Percentiles rank a stretch among this genome's conserved stretches.
phyloP scores from a whole-genome alignment of 208 protist genomes.

The Trypanosoma rangeli region DNA sequence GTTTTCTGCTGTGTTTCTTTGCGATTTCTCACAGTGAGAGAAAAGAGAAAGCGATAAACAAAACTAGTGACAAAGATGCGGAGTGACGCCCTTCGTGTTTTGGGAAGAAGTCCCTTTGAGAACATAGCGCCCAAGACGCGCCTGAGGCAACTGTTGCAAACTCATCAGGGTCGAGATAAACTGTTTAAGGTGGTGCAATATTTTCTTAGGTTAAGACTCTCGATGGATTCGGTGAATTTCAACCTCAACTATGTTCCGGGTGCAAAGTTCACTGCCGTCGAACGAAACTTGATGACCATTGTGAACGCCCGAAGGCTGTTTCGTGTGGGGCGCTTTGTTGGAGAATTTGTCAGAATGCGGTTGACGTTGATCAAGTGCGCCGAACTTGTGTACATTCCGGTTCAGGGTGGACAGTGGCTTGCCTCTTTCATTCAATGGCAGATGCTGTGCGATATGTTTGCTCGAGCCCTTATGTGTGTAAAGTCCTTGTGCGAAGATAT shows the following conservation, averaged over 20 bases:
- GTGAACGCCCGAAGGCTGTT: constrained; percentile 88
- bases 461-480: constrained; percentile 70
- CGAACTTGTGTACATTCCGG: constrained; percentile 85
- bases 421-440: constrained; percentile 90
- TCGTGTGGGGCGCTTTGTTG: constrained; percentile 85
- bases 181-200: constrained; percentile 91
- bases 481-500: constrained; percentile 90
- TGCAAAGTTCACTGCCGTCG: constrained; percentile 69
- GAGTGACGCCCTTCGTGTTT: constrained; percentile 68
- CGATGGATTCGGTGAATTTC: constrained; percentile 76
- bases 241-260: constrained; percentile 78
- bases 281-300: constrained; percentile 91
- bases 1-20: not conserved
- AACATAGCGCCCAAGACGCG: constrained; percentile 86
- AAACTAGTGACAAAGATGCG: constrained; percentile 19
- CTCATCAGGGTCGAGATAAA: constrained; percentile 89
- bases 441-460: constrained; percentile 89
- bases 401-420: constrained; percentile 76
- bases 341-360: constrained; percentile 89
- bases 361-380: constrained; percentile 87
- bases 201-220: constrained; percentile 77
- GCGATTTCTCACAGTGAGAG: not conserved
- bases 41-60: constrained; percentile 1
- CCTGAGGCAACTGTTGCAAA: constrained; percentile 86
- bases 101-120: constrained; percentile 84